These are phyloP conservation scores for Polymyxa betae DNA, from an alignment of 208 protist species.

Conservation along the genomic window DNA sequence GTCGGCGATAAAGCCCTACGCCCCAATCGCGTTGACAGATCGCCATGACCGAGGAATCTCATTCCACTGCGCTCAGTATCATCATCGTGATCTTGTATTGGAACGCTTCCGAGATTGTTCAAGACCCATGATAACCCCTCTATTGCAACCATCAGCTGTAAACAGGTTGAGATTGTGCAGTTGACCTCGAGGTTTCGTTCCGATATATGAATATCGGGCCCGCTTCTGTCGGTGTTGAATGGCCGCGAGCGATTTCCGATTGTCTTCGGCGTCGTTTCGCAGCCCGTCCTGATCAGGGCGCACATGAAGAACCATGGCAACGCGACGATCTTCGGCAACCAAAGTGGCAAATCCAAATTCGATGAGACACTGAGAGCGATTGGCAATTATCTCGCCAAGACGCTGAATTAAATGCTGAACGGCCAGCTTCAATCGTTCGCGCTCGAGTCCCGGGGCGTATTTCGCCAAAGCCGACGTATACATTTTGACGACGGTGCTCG, in stretches of 20 bases:
- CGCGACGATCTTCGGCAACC: constrained; percentile 13
- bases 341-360: constrained; percentile 15
- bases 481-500: neutral
- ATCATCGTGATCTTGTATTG: neutral
- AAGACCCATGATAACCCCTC: no score
- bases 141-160: no score
- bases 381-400: constrained; percentile 24
- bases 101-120: neutral
- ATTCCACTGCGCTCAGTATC: neutral
- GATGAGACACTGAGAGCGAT: constrained; percentile 3
- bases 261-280: neutral
- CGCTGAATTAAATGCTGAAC: neutral
- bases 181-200: neutral
- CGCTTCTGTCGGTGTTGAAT: neutral
- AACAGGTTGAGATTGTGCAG: neutral
- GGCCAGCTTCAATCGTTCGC: neutral
- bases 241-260: neutral
- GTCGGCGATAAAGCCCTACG: neutral
- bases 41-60: neutral
- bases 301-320: neutral
- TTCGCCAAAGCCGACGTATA: neutral
- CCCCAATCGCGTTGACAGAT: constrained; percentile 1
- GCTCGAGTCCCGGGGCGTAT: neutral
- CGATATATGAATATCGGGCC: constrained; percentile 35
- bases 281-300: neutral